phyloP scores from a whole-genome alignment of 2,329 filamentous ascomycete species.

The Colletotrichum sp. region DNA sequence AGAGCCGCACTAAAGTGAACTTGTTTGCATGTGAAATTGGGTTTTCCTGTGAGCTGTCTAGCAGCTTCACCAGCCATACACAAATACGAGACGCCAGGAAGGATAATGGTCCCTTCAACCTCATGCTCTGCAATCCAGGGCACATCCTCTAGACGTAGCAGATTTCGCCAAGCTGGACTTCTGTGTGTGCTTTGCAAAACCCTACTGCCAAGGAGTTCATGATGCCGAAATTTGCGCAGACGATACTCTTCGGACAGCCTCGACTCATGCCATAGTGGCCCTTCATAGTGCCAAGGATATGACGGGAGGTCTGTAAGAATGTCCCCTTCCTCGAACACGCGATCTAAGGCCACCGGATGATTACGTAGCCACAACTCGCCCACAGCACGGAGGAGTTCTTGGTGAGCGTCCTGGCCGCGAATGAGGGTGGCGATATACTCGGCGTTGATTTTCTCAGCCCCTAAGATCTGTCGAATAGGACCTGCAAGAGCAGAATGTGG shows the following conservation, averaged over 20 bases:
- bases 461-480: constrained; percentile 25
- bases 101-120: not conserved
- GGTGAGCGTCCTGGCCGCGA: not conserved
- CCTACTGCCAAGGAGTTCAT: constrained; percentile 3
- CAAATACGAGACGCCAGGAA: not conserved
- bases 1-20: constrained; percentile 1
- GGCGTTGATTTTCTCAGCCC: constrained; percentile 24
- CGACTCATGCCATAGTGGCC: not conserved
- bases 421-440: constrained; percentile 11
- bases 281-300: constrained; percentile 4
- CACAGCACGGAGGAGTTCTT: constrained; percentile 2
- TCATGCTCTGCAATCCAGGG: not conserved
- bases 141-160: constrained; percentile 1
- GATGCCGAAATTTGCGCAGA: not conserved
- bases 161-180: not conserved
- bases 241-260: not conserved
- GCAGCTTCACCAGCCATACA: constrained; percentile 6
- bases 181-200: not conserved
- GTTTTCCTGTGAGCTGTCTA: not conserved
- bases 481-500: constrained; percentile 8
- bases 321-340: not conserved
- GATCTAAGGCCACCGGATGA: not conserved
- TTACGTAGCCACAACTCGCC: constrained; percentile 16
- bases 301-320: not conserved
- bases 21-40: not conserved